phyloP scores from a whole-genome alignment of 2,329 filamentous ascomycete genomes.

The Cladorrhinum sp. region DNA sequence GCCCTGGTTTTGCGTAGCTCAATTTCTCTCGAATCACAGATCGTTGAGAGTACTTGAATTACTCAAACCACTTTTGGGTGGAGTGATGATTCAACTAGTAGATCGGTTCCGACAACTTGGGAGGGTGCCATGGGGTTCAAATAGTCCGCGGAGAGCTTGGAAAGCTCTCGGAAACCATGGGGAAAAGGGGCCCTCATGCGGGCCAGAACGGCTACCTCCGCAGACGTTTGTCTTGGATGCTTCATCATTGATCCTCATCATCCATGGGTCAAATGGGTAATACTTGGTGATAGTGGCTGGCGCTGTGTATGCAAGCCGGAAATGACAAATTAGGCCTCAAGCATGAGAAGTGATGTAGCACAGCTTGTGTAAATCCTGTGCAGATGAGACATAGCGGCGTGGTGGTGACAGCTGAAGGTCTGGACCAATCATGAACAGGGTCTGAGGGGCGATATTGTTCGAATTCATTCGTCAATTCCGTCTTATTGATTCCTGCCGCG shows the following conservation, averaged over 20 bases:
- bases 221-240: not conserved
- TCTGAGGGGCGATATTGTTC: not conserved
- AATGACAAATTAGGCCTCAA: not conserved
- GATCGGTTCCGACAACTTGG: not conserved
- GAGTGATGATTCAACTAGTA: not conserved
- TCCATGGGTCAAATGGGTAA: not conserved
- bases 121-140: not conserved
- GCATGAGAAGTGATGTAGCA: not conserved
- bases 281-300: slow-evolving; percentile 4
- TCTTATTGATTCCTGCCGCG: slow-evolving; percentile 1
- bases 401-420: not conserved
- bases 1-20: not conserved
- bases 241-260: not conserved
- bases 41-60: not conserved
- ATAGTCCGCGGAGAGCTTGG: not conserved
- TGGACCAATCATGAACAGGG: not conserved
- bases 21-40: not conserved
- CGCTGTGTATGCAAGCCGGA: slow-evolving; percentile 1
- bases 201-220: not conserved
- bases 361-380: not conserved
- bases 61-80: not conserved
- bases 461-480: not conserved
- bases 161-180: not conserved
- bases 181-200: not conserved
- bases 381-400: not conserved